Evolutionary conservation across 805 yeast genomes (phyloP).

Genomic region (Dipodascopsis tothii): DNA sequence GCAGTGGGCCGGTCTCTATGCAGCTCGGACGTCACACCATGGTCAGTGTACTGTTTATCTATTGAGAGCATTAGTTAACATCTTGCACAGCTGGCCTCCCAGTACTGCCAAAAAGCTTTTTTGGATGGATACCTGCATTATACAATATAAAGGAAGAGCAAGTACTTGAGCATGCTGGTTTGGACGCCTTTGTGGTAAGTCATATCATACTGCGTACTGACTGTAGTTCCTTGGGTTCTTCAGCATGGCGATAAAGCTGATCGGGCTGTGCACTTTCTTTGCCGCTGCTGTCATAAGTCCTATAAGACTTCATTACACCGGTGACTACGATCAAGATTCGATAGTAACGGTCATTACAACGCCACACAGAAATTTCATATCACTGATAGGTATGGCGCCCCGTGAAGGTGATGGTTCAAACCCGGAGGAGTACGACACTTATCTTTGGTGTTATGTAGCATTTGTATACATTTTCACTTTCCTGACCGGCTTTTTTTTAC

Average conservation of each 20-base stretch:
- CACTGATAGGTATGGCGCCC: too few relatives aligned
- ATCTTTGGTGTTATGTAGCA: constrained; percentile 77
- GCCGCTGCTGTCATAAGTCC: constrained; percentile 78
- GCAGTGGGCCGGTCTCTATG: constrained; percentile 73
- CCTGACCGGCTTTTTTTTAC: constrained; percentile 51
- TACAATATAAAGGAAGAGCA: constrained; percentile 62
- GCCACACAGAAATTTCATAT: too few relatives aligned
- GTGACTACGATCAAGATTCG: constrained; percentile 67
- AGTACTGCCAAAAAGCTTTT: constrained; percentile 49
- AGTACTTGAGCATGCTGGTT: constrained; percentile 79
- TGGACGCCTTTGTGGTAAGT: constrained; percentile 72
- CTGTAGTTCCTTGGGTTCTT: constrained; percentile 70
- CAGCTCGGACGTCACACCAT: constrained; percentile 59
- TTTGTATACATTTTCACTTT: constrained; percentile 83
- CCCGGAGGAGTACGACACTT: constrained; percentile 45
- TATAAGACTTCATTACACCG: constrained; percentile 72
- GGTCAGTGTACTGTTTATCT: constrained; percentile 28
- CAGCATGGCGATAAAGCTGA: constrained; percentile 71
- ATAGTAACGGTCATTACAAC: too few relatives aligned
- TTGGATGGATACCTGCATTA: constrained; percentile 75
- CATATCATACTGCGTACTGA: constrained; percentile 23
- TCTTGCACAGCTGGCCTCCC: constrained; percentile 45
- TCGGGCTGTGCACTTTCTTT: constrained; percentile 57
- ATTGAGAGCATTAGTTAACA: neutral
- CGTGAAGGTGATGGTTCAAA: constrained; percentile 5